Base-by-base conservation (phyloP, 306 rosid genomes). In the Adenanthera pavonina region DNA sequence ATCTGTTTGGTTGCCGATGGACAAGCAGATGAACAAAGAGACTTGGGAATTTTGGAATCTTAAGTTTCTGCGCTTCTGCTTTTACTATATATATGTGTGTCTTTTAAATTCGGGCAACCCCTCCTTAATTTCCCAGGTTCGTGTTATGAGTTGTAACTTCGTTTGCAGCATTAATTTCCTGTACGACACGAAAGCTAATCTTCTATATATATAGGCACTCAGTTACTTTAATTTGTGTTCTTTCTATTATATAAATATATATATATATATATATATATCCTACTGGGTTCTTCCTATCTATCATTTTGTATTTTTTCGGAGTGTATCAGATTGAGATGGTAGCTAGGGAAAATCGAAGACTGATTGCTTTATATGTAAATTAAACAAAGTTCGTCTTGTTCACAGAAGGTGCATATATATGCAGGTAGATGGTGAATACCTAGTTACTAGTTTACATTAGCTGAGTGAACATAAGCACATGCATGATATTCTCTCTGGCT, bases 401-500 rank as follows among this genome's bases (percentile, higher is more conserved):
- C 33, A 56, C n/a, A 56, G 62, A 56, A 56, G 20, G 64, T 57
- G 35, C 64, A 41, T 25, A 25, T 25, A 25, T 25, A 25, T 25
- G 30, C 30, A 25, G 30, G 3, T 66, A 69, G 13, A 33, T 78
- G 71, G 47, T 49, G 71, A 41, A 44, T 54, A 17, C 33, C 71
- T 77, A 61, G 51, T n/a, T n/a, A n/a, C n/a, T n/a, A n/a, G n/a
- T 33, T 60, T 70, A 70, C 62, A 14, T 41, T 41, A 7, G 40
- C 65, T 60, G 12, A 5, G 78, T 78, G 83, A 60, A 84, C 51
- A 67, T 33, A 83, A 62, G 49, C 71, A 61, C 35, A 59, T 78
- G 57, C 30, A 25, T 25, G 30, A 25, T 25, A 65, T 53, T 72
- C 65, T 12, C 59, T 78, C 47, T 53, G 59, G 19, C 69, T 77